A percentile compares a stretch with the other conserved stretches of the same genome.
Evolutionary conservation across 1,284 basidiomycete species (phyloP).

Genomic region (Rhodotorula sp.): DNA sequence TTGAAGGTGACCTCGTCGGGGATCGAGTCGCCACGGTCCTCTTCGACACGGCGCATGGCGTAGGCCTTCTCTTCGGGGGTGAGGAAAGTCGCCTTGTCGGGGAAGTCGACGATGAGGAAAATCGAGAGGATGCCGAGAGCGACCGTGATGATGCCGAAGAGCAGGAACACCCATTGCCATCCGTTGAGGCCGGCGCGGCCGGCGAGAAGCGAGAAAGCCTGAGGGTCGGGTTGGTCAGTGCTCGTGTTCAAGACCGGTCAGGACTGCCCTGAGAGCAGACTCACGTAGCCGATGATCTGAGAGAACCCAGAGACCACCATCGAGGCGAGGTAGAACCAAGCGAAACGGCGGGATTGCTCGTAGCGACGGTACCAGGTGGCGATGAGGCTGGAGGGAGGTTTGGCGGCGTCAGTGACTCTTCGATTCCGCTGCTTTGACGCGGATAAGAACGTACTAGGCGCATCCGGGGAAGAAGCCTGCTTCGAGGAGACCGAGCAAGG

Average conservation of each 20-base stretch:
- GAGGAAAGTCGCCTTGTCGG: conserved; percentile 54
- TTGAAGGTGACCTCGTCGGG: conserved; percentile 49
- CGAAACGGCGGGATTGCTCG: conserved; percentile 51
- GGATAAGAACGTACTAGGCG: neutral
- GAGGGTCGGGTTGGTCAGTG: conserved; percentile 17
- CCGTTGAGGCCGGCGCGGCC: conserved; percentile 42
- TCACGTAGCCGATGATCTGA: conserved; percentile 36
- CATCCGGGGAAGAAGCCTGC: conserved; percentile 46
- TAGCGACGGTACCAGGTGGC: conserved; percentile 54
- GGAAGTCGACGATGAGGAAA: conserved; percentile 51
- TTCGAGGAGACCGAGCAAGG: conserved; percentile 52
- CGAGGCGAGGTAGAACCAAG: conserved; percentile 52
- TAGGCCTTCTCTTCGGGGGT: conserved; percentile 50
- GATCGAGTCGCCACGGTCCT: conserved; percentile 53
- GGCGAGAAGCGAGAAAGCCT: conserved; percentile 46
- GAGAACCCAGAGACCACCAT: conserved; percentile 52
- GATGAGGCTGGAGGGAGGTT: conserved; percentile 45
- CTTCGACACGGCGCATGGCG: conserved; percentile 51
- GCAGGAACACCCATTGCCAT: conserved; percentile 46
- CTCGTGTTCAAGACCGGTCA: neutral
- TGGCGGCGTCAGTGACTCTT: conserved; percentile 43
- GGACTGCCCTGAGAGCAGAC: neutral
- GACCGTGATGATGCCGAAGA: conserved; percentile 48
- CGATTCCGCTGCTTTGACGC: neutral
- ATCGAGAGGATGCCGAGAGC: conserved; percentile 47